These are phyloP conservation scores for Neurospora cerealis DNA, from an alignment of 495 filamentous ascomycete species.

Conservation along the genomic window DNA sequence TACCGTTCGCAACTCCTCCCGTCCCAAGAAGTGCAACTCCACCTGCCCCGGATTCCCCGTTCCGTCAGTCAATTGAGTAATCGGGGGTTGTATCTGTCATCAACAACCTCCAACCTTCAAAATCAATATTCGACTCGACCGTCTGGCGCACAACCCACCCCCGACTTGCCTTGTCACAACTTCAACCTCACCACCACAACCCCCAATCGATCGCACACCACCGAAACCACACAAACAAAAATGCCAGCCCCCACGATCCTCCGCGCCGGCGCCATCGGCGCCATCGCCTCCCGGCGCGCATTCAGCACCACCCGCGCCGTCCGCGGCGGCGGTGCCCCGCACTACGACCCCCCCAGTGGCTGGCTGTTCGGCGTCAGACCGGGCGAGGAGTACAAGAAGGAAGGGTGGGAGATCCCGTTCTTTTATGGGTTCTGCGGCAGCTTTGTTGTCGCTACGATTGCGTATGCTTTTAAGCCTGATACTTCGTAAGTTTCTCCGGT, in stretches of 20 bases:
- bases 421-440: slow-evolving; percentile 88
- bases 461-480: slow-evolving; percentile 95
- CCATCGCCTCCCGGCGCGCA: slow-evolving; percentile 8
- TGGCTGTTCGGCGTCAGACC: slow-evolving; percentile 88
- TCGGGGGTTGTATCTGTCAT: not conserved
- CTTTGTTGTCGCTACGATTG: slow-evolving; percentile 60
- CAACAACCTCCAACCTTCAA: not conserved
- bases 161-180: too few species aligned
- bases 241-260: not conserved
- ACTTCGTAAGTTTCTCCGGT: slow-evolving; percentile 65
- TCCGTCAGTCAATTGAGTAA: not conserved
- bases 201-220: not conserved
- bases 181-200: not conserved
- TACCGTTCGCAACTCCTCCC: not conserved
- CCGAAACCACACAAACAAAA: not conserved
- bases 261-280: slow-evolving; percentile 5
- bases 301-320: slow-evolving; percentile 29
- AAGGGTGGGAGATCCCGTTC: slow-evolving; percentile 89
- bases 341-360: slow-evolving; percentile 85
- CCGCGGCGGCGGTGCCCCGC: slow-evolving; percentile 51
- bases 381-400: slow-evolving; percentile 87
- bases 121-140: too few species aligned
- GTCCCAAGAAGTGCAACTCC: not conserved
- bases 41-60: not conserved
- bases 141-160: too few species aligned